phyloP scores from a whole-genome alignment of 495 filamentous ascomycete species.

The Parathielavia appendiculata region DNA sequence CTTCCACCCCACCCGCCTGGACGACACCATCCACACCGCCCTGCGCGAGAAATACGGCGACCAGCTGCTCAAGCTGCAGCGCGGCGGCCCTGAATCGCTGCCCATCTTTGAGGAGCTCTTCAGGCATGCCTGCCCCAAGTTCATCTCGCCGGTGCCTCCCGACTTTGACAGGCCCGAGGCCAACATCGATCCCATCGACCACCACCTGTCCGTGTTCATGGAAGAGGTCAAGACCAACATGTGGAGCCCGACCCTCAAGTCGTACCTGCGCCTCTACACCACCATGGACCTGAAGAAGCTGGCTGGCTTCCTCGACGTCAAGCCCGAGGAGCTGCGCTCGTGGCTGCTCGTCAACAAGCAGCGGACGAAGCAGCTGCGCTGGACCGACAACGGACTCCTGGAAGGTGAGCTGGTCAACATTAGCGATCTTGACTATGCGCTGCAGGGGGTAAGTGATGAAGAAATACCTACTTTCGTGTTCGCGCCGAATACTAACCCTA shows the following conservation, averaged over 20 bases:
- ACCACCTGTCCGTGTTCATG: constrained; percentile 97
- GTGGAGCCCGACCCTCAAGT: constrained; percentile 89
- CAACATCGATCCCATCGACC: constrained; percentile 95
- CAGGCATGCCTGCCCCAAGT: constrained; percentile 92
- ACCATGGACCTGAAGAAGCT: constrained; percentile 99
- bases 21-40: constrained; percentile 98
- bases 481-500: constrained; percentile 24
- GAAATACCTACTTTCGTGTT: background rate
- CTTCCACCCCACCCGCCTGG: constrained; percentile 91
- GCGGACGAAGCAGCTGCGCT: constrained; percentile 90
- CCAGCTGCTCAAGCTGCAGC: constrained; percentile 90
- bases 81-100: constrained; percentile 87
- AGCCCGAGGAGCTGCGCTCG: constrained; percentile 83
- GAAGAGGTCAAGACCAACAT: constrained; percentile 98
- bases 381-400: constrained; percentile 82
- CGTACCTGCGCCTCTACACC: constrained; percentile 97
- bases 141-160: constrained; percentile 94
- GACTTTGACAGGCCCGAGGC: constrained; percentile 92
- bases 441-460: constrained; percentile 68
- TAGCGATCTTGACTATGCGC: constrained; percentile 92
- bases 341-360: constrained; percentile 98
- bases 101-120: constrained; percentile 97
- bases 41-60: constrained; percentile 98
- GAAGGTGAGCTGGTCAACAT: constrained; percentile 88
- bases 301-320: constrained; percentile 90